These are phyloP conservation scores for Cyclaneusma minus DNA, from an alignment of 2,329 filamentous ascomycete species.

Conservation along the genomic window DNA sequence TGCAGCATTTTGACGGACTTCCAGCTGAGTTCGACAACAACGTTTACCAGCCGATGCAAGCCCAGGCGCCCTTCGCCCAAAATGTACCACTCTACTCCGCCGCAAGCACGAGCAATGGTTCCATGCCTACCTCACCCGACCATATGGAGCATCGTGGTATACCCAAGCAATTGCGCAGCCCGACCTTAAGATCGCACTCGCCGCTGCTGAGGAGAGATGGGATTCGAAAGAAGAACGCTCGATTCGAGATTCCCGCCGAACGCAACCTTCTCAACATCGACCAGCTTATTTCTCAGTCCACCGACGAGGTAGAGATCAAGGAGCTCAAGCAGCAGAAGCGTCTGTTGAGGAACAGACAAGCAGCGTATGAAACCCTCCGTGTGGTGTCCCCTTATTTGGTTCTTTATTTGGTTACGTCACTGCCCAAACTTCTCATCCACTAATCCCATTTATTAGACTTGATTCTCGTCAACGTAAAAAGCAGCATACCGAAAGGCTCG, in stretches of 20 bases:
- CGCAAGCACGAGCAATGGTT: conserved; percentile 27
- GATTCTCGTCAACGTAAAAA: conserved; percentile 97
- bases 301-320: conserved; percentile 86
- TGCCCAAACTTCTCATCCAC: conserved; percentile 15
- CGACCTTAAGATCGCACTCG: conserved; percentile 55
- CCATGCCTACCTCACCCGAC: conserved; percentile 37
- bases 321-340: conserved; percentile 98
- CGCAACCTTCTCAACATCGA: conserved; percentile 92
- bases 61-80: conserved; percentile 38
- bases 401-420: conserved; percentile 7
- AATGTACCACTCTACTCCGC: conserved; percentile 38
- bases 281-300: conserved; percentile 73
- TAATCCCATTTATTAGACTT: conserved; percentile 38
- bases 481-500: conserved; percentile 89
- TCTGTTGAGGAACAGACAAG: conserved; percentile 84
- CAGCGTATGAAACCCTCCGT: conserved; percentile 55
- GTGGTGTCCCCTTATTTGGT: conserved; percentile 9
- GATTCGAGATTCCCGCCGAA: conserved; percentile 92
- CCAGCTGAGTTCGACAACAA: conserved; percentile 37
- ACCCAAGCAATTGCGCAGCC: conserved; percentile 50
- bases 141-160: conserved; percentile 30
- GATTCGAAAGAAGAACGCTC: conserved; percentile 96
- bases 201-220: conserved; percentile 41
- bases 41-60: conserved; percentile 31
- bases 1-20: conserved; percentile 52